A percentile compares a stretch with the other conserved stretches of the same genome.
Conservation (phyloP, 345 rosid genomes). For the Noccaea bulbosa region DNA sequence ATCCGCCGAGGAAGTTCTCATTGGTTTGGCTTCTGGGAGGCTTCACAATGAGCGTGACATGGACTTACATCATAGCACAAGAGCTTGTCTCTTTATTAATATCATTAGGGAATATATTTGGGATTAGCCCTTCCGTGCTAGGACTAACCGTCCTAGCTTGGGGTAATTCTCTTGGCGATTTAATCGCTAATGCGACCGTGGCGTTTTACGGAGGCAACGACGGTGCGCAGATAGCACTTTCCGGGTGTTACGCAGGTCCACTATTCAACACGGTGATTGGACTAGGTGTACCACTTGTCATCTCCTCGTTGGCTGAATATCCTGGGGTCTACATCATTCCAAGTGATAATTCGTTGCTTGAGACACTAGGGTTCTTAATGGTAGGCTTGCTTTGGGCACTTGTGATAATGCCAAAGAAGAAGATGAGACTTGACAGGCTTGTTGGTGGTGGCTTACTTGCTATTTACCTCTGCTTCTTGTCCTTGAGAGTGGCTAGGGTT, state of each 20-base stretch:
- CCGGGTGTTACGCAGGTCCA: slow-evolving; percentile 93
- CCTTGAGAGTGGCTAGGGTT: slow-evolving; percentile 52
- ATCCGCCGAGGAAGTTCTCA: slow-evolving; percentile 66
- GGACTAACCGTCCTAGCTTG: slow-evolving; percentile 88
- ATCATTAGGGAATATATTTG: slow-evolving; percentile 66
- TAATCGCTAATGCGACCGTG: slow-evolving; percentile 72
- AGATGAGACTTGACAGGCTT: slow-evolving; percentile 69
- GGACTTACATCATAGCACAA: slow-evolving; percentile 87
- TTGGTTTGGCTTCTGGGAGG: slow-evolving; percentile 83
- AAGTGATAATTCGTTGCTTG: slow-evolving; percentile 60
- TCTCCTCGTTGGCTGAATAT: slow-evolving; percentile 57
- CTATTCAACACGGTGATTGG: slow-evolving; percentile 79
- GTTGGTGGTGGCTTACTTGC: slow-evolving; percentile 73
- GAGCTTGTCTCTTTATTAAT: slow-evolving; percentile 79
- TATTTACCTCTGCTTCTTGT: slow-evolving; percentile 61
- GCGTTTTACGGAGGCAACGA: slow-evolving; percentile 67
- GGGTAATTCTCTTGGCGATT: slow-evolving; percentile 92
- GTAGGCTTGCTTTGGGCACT: slow-evolving; percentile 85
- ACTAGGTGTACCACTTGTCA: slow-evolving; percentile 69
- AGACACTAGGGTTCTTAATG: slow-evolving; percentile 68
- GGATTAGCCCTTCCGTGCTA: slow-evolving; percentile 69
- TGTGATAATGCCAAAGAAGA: slow-evolving; percentile 62
- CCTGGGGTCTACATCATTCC: slow-evolving; percentile 58
- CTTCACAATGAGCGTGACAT: slow-evolving; percentile 81
- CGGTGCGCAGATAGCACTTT: slow-evolving; percentile 78